Evolutionary conservation across 2,329 filamentous ascomycete genomes (phyloP).

Genomic region (Thielaviopsis populi): DNA sequence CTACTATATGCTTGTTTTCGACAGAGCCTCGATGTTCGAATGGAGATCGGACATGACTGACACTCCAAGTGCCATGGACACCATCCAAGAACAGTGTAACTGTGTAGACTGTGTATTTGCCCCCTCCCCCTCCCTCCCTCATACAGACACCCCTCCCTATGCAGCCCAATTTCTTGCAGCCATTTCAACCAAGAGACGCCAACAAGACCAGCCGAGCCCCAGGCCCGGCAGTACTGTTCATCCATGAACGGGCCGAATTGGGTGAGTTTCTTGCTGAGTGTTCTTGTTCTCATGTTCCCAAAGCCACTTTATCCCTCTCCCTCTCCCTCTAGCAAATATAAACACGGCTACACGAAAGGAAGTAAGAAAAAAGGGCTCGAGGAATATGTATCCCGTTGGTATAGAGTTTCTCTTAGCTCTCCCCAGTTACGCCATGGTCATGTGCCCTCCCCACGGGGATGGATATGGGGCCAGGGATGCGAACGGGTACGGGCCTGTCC

Average conservation of each 20-base stretch:
- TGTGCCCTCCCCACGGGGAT: background rate
- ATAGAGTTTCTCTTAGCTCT: background rate
- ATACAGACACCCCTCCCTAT: background rate
- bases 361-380: background rate
- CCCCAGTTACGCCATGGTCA: background rate
- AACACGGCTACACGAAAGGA: too few species aligned
- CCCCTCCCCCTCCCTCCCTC: background rate
- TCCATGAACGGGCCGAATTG: slow-evolving; percentile 7
- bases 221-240: background rate
- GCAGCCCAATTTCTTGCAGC: background rate
- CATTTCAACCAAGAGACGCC: too few species aligned
- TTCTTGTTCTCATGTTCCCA: background rate
- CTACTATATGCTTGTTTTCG: background rate
- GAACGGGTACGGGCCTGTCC: too few species aligned
- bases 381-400: background rate
- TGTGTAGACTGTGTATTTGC: background rate
- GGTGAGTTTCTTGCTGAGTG: background rate
- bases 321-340: too few species aligned
- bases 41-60: background rate
- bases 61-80: too few species aligned
- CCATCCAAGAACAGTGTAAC: too few species aligned
- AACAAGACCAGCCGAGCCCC: background rate
- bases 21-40: background rate
- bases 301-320: too few species aligned
- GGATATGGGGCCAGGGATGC: background rate